A percentile compares a stretch with the other conserved stretches of the same genome.
Evolutionary conservation across 2,329 filamentous ascomycete genomes (phyloP).

Genomic region (Cercospora sp.): DNA sequence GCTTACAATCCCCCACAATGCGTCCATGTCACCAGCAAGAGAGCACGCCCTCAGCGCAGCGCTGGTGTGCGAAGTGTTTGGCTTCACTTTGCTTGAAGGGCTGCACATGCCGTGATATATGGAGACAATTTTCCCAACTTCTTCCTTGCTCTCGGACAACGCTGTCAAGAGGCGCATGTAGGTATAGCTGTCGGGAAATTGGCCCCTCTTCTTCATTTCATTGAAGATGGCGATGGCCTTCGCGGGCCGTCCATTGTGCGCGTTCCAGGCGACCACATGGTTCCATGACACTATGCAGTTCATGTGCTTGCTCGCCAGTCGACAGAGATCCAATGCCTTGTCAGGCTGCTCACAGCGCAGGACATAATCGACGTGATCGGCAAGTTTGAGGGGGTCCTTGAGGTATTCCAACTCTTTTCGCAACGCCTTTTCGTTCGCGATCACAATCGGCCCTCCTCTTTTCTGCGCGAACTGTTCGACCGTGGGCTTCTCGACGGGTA

Average conservation of each 20-base stretch:
- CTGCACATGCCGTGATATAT: constrained; percentile 75
- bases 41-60: constrained; percentile 82
- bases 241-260: constrained; percentile 61
- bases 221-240: constrained; percentile 81
- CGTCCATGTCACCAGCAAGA: constrained; percentile 71
- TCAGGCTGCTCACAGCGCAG: constrained; percentile 62
- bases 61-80: constrained; percentile 82
- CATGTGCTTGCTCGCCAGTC: constrained; percentile 65
- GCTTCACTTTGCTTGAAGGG: constrained; percentile 63
- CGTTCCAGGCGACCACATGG: constrained; percentile 70
- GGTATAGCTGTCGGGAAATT: constrained; percentile 77
- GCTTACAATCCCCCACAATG: constrained; percentile 74
- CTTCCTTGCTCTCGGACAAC: constrained; percentile 60
- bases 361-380: constrained; percentile 62
- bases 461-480: not conserved
- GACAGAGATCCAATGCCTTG: constrained; percentile 68
- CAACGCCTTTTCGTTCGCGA: constrained; percentile 37
- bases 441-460: constrained; percentile 12
- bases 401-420: constrained; percentile 63
- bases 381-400: constrained; percentile 71
- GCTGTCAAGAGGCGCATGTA: constrained; percentile 82
- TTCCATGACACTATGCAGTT: constrained; percentile 83
- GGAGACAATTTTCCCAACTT: constrained; percentile 67
- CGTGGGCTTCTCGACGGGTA: constrained; percentile 22
- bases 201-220: constrained; percentile 96